Base-by-base conservation (phyloP, 768 basidiomycete species). In the Gelatoporia subvermispora region DNA sequence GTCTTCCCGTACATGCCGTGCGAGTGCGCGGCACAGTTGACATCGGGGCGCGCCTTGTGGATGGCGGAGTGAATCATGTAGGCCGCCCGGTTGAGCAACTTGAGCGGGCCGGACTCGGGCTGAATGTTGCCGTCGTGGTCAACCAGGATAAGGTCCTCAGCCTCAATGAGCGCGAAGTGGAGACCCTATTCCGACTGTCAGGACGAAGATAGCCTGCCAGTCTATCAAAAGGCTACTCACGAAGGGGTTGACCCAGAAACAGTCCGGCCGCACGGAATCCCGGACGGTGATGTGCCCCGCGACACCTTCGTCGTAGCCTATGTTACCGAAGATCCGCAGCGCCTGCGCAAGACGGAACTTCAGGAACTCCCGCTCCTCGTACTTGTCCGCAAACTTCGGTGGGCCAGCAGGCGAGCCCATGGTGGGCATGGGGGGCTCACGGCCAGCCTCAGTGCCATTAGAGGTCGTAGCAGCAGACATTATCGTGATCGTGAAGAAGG, bases 211-310 rank as follows among this genome's bases (percentile, higher is more conserved):
- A n/a, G 28, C 28, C 5, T 13, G 28, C 7, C 5, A 13, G 13
- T 31, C 13, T 13, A 31, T 31, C 7, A 31, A 13, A 31, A 7
- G 5, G 13, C 28, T 31, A 31, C 28, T 5, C 28, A 31, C 73
- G 68, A 72, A 35, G 15, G 74, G 74, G 50, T 76, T 75, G 38
- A 75, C 72, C 75, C 73, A 76, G 64, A 74, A 75, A 46, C 69
- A 70, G 52, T 71, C 66, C 17, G 67, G 53, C 35, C 60, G 62
- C 47, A 74, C 63, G 20, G 68, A 67, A 51, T 76, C 72, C 25
- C 75, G 69, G 31, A 76, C 71, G 22, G 77, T 77, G 51, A 78
- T 77, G 54, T 78, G 75, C 1, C 76, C 76, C 15, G 75, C 72
- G 24, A 73, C 64, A 31, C 75, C 76, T 51, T 77, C 73, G 39